Evolutionary conservation across 352 stramenopile species (phyloP).

Genomic region (Phytopythium kandeliae): DNA sequence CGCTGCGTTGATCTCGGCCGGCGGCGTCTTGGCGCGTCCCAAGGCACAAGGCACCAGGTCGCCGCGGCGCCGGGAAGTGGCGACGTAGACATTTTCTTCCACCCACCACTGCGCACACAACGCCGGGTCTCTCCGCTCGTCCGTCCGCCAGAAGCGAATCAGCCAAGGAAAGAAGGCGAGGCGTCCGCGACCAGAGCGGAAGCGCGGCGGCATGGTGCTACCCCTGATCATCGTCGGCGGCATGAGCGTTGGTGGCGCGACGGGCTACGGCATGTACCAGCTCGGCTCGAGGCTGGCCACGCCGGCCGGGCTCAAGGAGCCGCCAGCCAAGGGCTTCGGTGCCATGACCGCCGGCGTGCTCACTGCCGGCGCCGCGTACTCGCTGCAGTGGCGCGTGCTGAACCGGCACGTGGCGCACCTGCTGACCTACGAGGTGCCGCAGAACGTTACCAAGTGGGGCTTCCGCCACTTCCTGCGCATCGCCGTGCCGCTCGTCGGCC

Average conservation of each 20-base stretch:
- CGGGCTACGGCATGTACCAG: slow-evolving; percentile 69
- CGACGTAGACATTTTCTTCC: no score
- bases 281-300: slow-evolving; percentile 40
- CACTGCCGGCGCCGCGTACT: slow-evolving; percentile 41
- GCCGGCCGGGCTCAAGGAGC: slow-evolving; percentile 16
- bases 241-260: slow-evolving; percentile 31
- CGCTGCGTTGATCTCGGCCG: no score
- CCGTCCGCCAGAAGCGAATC: no score
- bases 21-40: no score
- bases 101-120: no score
- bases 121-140: no score
- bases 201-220: slow-evolving; percentile 42
- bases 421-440: slow-evolving; percentile 64
- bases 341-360: slow-evolving; percentile 25
- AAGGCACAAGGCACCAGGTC: no score
- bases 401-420: slow-evolving; percentile 55
- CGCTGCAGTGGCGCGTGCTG: slow-evolving; percentile 38
- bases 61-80: no score
- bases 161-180: no score
- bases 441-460: slow-evolving; percentile 59
- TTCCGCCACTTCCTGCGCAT: slow-evolving; percentile 67
- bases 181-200: no score
- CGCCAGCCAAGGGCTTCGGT: slow-evolving; percentile 38
- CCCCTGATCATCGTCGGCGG: slow-evolving; percentile 61
- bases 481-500: slow-evolving; percentile 44